Percentiles rank a stretch among this genome's conserved stretches.
Conservation (phyloP, 1,139 yeast species). For the Taphrina confusa region DNA sequence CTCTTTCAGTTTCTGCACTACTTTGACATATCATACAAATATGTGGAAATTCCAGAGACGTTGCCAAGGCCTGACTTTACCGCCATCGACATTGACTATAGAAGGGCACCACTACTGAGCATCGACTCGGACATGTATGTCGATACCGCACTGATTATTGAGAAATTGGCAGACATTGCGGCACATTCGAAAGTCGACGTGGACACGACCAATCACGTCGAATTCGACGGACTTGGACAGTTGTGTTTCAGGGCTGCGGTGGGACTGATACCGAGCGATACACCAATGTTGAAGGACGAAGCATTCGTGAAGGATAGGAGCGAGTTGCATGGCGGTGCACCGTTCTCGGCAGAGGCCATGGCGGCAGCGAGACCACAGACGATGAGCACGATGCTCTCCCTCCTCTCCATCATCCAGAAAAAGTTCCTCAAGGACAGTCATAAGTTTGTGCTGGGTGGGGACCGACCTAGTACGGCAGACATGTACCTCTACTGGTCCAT, state of each 20-base stretch:
- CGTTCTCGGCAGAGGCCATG: slow-evolving; percentile 5
- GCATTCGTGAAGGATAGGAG: slow-evolving; percentile 23
- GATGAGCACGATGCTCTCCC: slow-evolving; percentile 3
- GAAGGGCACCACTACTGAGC: slow-evolving; percentile 24
- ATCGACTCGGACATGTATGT: slow-evolving; percentile 31
- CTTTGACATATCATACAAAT: slow-evolving; percentile 20
- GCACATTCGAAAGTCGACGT: slow-evolving; percentile 11
- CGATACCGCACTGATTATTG: slow-evolving; percentile 22
- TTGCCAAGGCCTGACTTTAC: slow-evolving; percentile 28
- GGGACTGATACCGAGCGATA: slow-evolving; percentile 9
- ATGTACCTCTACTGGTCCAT: slow-evolving; percentile 25
- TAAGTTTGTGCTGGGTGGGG: slow-evolving; percentile 29
- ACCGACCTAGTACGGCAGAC: slow-evolving; percentile 27
- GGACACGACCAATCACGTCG: slow-evolving; percentile 24
- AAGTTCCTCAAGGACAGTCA: slow-evolving; percentile 1
- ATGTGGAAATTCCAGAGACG: slow-evolving; percentile 18
- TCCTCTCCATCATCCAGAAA: slow-evolving; percentile 8
- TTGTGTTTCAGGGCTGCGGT: slow-evolving; percentile 7
- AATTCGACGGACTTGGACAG: slow-evolving; percentile 1
- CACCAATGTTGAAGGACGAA: slow-evolving; percentile 5
- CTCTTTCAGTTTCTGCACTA: slow-evolving; percentile 1
- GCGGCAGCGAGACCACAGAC: slow-evolving; percentile 4
- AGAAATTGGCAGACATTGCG: slow-evolving; percentile 28
- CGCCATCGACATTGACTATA: slow-evolving; percentile 19
- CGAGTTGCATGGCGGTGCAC: slow-evolving; percentile 13